Conservation (phyloP, 2,329 filamentous ascomycete genomes). For the Tolypocladium ovalisporum region DNA sequence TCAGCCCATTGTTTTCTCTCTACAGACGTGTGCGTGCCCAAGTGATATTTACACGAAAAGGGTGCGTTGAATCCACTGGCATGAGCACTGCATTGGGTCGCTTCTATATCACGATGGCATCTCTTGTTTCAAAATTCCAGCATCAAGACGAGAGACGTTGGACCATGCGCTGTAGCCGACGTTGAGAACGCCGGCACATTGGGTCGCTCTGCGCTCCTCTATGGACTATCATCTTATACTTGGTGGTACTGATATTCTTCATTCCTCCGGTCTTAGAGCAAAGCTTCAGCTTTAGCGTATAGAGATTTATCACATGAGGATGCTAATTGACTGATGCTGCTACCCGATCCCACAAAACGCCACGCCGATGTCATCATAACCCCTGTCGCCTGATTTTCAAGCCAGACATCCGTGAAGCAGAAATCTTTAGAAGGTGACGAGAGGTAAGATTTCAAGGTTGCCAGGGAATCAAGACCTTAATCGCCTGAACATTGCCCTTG, state of each 20-base stretch:
- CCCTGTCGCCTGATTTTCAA: background rate
- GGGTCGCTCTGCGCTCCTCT: background rate
- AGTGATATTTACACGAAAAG: background rate
- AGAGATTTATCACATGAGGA: background rate
- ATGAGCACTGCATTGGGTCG: background rate
- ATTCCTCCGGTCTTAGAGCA: background rate
- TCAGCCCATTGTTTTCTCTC: background rate
- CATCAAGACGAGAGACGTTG: background rate
- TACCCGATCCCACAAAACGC: background rate
- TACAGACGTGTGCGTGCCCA: background rate
- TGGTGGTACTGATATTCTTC: background rate
- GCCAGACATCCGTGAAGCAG: background rate
- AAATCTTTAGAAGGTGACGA: background rate
- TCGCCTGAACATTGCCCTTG: conserved; percentile 32
- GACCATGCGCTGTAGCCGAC: background rate
- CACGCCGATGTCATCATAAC: background rate
- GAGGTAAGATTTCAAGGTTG: background rate
- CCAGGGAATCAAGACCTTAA: background rate
- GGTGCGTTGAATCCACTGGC: background rate
- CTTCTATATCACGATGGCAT: background rate
- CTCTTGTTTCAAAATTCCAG: background rate
- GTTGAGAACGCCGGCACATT: background rate
- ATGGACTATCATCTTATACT: background rate
- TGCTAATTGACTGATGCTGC: background rate
- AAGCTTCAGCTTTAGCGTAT: background rate